Conservation (phyloP, 75 land plant species). For the Selaginella tamariscina region DNA sequence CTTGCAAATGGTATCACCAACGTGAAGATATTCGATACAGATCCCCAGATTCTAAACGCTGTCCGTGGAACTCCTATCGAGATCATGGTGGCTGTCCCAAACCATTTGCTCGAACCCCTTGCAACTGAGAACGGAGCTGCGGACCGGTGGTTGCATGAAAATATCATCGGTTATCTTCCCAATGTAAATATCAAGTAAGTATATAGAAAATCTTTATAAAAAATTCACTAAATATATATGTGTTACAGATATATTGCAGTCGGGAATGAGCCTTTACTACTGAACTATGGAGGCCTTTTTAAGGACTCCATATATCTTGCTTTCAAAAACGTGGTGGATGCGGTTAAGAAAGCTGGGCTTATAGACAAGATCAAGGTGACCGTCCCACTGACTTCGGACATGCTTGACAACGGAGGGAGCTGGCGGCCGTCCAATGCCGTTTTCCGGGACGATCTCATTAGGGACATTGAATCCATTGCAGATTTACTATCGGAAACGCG, state of each 20-base stretch:
- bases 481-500: neutral
- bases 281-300: neutral
- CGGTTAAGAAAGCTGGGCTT: neutral
- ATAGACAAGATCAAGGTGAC: neutral
- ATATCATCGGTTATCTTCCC: constrained; percentile 44
- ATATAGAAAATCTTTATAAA: neutral
- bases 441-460: neutral
- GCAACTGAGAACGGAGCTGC: constrained; percentile 43
- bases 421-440: neutral
- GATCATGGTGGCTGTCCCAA: constrained; percentile 58
- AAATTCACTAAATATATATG: neutral
- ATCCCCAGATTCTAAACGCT: constrained; percentile 21
- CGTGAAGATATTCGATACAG: constrained; percentile 65
- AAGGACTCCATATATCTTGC: neutral
- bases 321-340: neutral
- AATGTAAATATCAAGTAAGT: neutral
- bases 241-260: neutral
- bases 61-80: constrained; percentile 44
- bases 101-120: constrained; percentile 34
- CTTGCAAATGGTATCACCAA: constrained; percentile 41
- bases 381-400: neutral
- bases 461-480: neutral
- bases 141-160: constrained; percentile 58
- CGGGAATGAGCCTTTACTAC: neutral
- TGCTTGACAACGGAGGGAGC: neutral